A percentile compares a stretch with the other conserved stretches of the same genome.
These are phyloP conservation scores for Aspergillus oerlinghausenensis DNA, from an alignment of 2,329 filamentous ascomycete genomes.

Conservation along the genomic window DNA sequence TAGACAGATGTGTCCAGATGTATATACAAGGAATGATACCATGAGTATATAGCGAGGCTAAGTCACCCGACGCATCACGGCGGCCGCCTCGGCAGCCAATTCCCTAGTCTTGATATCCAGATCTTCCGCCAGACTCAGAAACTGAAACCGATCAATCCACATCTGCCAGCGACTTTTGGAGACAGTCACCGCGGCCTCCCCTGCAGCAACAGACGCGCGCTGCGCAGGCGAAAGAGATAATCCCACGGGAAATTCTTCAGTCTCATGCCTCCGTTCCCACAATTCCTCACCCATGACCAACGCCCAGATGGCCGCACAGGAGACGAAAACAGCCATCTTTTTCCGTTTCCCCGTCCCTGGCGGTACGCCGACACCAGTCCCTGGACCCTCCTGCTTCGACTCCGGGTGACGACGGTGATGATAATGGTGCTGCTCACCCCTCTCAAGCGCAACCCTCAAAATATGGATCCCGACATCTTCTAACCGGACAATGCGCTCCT, in stretches of 20 bases:
- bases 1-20: neutral
- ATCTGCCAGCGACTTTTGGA: constrained; percentile 11
- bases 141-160: constrained; percentile 15
- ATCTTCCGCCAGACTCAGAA: constrained; percentile 14
- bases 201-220: neutral
- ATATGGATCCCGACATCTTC: constrained; percentile 3
- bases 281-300: constrained; percentile 21
- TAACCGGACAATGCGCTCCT: neutral
- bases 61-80: constrained; percentile 16
- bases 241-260: constrained; percentile 1
- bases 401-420: no score
- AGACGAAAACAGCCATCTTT: constrained; percentile 1
- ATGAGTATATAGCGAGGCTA: constrained; percentile 1
- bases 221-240: neutral
- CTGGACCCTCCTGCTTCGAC: neutral
- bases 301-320: constrained; percentile 12
- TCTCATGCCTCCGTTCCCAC: constrained; percentile 8
- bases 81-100: constrained; percentile 17
- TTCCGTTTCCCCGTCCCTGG: no score
- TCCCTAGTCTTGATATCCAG: constrained; percentile 14
- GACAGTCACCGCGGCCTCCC: neutral
- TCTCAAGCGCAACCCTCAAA: constrained; percentile 7
- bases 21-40: constrained; percentile 1
- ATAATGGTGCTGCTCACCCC: neutral
- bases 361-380: no score